Conservation (phyloP, 2,329 filamentous ascomycete species). For the Saccharata proteae region DNA sequence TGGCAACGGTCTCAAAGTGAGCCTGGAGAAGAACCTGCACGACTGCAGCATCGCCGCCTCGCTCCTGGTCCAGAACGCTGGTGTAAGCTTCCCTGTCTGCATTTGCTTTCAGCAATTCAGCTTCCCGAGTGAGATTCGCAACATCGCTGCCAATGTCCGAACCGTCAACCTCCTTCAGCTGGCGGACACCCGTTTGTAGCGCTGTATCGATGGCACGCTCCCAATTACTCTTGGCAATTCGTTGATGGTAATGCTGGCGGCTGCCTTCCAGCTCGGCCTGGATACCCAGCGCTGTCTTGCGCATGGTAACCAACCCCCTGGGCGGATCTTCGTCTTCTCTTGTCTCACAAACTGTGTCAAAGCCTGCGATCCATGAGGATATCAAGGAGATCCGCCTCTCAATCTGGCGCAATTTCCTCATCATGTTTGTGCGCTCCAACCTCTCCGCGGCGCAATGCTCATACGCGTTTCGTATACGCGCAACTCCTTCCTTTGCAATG, state of each 20-base stretch:
- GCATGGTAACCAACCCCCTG: slow-evolving; percentile 57
- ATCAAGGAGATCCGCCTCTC: slow-evolving; percentile 76
- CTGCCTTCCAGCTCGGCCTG: slow-evolving; percentile 81
- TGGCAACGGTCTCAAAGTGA: slow-evolving; percentile 82
- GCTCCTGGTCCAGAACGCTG: slow-evolving; percentile 74
- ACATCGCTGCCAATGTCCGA: slow-evolving; percentile 54
- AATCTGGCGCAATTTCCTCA: slow-evolving; percentile 72
- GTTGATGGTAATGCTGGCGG: slow-evolving; percentile 80
- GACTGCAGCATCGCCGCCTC: slow-evolving; percentile 60
- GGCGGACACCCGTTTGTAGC: slow-evolving; percentile 69
- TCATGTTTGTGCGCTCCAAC: slow-evolving; percentile 63
- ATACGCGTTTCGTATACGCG: slow-evolving; percentile 70
- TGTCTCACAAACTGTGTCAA: slow-evolving; percentile 67
- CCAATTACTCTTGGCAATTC: slow-evolving; percentile 71
- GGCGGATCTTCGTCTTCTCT: slow-evolving; percentile 56
- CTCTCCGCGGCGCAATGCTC: slow-evolving; percentile 68
- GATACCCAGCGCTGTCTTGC: slow-evolving; percentile 81
- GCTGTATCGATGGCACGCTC: slow-evolving; percentile 79
- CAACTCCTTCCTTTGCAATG: slow-evolving; percentile 64
- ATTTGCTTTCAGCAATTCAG: slow-evolving; percentile 71
- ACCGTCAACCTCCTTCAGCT: slow-evolving; percentile 59
- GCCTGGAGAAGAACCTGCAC: slow-evolving; percentile 77
- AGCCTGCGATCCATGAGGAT: slow-evolving; percentile 87
- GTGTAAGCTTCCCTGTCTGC: slow-evolving; percentile 69
- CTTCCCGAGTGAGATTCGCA: slow-evolving; percentile 63